Base-by-base conservation (phyloP, 495 filamentous ascomycete genomes). In the Tuber microsphaerosporum region DNA sequence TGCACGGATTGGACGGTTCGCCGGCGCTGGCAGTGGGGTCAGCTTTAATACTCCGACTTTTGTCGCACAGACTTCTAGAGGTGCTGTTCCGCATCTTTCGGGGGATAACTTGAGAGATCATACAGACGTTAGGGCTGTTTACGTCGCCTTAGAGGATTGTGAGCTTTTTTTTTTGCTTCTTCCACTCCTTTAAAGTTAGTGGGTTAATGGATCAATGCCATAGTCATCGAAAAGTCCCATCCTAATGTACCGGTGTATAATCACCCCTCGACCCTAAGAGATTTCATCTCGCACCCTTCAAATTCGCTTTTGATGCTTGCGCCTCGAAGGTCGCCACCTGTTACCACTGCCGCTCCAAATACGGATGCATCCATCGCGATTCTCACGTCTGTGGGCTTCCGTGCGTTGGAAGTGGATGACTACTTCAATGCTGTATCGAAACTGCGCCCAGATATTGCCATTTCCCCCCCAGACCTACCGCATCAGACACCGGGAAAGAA, bases 71-170 rank as follows among this genome's bases (percentile, higher is more conserved):
- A 91, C 92, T 3, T 97, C 96, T 61, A 88, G 95, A 75, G 95
- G 95, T 17, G 88, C 86, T 2, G 85, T 97, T 43, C 92, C 95
- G 37, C 95, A 99, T 85, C 84, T 99, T 72, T 89, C 94, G 22
- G 94, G 93, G 73, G 95, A 99, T 86, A 90, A 91, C 78, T 84
- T 94, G 77, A 84, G 84, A 41, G 88, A 89, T 48, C 87, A 91
- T 77, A 89, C 90, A 10, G 81, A 88, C 9, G 86, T 94, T 65
- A 84, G 84, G 31, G 92, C 91, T 70, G 85, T 93, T 39, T 97
- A 94, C 83, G 86, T 93, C 74, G 93, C 92, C 19, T 84, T 98
- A 19, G 95, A 99, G 87, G 96, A 99, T 84, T 99, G 95, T 97
- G 85, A 85, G 91, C 88, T 42, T 68, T 51, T 69, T 69, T 43